Conservation (phyloP, 495 filamentous ascomycete genomes). For the Xylaria flabelliformis region DNA sequence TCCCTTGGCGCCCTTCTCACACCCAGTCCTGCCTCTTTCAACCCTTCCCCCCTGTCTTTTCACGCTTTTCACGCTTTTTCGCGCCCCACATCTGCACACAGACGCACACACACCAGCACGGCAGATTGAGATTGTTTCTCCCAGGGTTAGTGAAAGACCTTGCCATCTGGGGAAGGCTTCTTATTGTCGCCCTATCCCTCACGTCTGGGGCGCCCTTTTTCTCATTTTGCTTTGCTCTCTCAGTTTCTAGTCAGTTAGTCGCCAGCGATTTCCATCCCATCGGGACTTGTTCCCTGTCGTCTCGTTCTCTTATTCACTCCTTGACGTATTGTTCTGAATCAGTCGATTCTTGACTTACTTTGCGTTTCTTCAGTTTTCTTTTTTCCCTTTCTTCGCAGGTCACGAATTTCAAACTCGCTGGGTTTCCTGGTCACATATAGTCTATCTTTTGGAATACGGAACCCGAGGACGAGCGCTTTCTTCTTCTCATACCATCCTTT, state of each 20-base stretch:
- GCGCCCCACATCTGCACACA: conserved; percentile 10
- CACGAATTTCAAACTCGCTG: conserved; percentile 27
- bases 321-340: conserved; percentile 27
- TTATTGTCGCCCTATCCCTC: conserved; percentile 25
- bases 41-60: conserved; percentile 7
- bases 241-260: conserved; percentile 6
- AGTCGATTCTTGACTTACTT: conserved; percentile 21
- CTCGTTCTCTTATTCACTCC: conserved; percentile 30
- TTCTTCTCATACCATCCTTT: conserved; percentile 21
- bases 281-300: conserved; percentile 24
- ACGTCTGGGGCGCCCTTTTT: not conserved
- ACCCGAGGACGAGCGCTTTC: conserved; percentile 22
- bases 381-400: conserved; percentile 20
- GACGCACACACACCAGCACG: conserved; percentile 12
- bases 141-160: conserved; percentile 19
- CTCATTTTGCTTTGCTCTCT: conserved; percentile 20
- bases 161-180: conserved; percentile 32
- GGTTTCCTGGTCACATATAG: conserved; percentile 16
- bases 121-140: conserved; percentile 24
- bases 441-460: conserved; percentile 27
- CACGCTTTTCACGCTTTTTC: not conserved
- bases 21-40: conserved; percentile 6
- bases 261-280: conserved; percentile 13
- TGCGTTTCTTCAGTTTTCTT: not conserved
- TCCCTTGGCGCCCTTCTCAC: conserved; percentile 12